These are phyloP conservation scores for Nymphaea thermarum DNA, from an alignment of 164 flowering plant genomes.

Conservation along the genomic window DNA sequence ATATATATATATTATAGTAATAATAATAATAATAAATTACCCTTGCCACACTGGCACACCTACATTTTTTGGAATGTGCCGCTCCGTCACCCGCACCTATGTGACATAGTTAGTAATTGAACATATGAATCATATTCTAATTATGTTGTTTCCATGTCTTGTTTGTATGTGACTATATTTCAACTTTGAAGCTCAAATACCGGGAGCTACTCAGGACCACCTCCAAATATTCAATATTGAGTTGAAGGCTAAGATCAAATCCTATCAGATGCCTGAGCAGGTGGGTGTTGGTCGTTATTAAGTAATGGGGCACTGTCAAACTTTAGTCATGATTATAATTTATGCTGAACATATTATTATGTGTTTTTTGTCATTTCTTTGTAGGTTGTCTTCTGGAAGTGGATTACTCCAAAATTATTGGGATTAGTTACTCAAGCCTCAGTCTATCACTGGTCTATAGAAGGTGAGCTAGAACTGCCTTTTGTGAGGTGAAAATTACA, in stretches of 20 bases:
- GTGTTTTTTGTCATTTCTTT: constrained; percentile 1
- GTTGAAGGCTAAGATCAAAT: constrained; percentile 87
- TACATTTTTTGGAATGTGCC: too few species aligned
- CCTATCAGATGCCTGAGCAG: constrained; percentile 99
- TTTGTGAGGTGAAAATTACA: background rate
- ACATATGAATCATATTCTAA: too few species aligned
- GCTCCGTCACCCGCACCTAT: too few species aligned
- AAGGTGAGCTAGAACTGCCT: constrained; percentile 30
- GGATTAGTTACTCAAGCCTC: constrained; percentile 93
- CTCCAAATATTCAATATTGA: constrained; percentile 96
- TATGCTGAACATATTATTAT: background rate
- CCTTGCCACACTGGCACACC: too few species aligned
- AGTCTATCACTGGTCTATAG: constrained; percentile 96
- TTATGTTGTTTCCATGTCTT: too few species aligned
- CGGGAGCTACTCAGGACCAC: constrained; percentile 95
- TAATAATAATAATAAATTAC: too few species aligned
- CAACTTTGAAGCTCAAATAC: constrained; percentile 73
- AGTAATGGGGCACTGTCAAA: background rate
- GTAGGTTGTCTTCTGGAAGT: constrained; percentile 97
- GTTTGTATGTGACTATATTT: background rate
- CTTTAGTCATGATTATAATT: background rate
- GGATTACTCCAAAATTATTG: constrained; percentile 84
- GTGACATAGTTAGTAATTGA: too few species aligned
- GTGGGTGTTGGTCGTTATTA: constrained; percentile 13
- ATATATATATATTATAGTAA: too few species aligned